These are phyloP conservation scores for Euphrasia arctica DNA, from an alignment of 305 asterid genomes.

Conservation along the genomic window DNA sequence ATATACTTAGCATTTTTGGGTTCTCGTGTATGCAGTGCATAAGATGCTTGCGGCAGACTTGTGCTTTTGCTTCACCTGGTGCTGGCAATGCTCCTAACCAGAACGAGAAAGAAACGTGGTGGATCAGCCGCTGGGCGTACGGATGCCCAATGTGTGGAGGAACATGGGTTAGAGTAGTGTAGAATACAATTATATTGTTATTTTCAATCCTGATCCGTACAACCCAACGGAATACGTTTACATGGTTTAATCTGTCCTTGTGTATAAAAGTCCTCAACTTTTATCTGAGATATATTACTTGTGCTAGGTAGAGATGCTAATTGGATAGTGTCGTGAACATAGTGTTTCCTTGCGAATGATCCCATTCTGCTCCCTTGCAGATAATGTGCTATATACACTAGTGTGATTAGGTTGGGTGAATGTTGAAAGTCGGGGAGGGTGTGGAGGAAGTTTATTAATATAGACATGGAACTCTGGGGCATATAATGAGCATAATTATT, in stretches of 20 bases:
- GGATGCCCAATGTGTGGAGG: conserved; percentile 99
- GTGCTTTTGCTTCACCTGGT: conserved; percentile 79
- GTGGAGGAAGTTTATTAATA: not conserved
- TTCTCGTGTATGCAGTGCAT: conserved; percentile 64
- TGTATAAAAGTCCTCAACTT: conserved; percentile 11
- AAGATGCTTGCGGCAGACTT: conserved; percentile 96
- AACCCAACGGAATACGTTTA: not conserved
- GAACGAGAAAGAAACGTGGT: conserved; percentile 82
- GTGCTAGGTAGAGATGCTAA: conserved; percentile 4
- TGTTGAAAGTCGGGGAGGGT: not conserved
- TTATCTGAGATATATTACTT: not conserved
- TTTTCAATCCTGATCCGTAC: conserved; percentile 3
- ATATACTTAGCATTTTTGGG: not conserved
- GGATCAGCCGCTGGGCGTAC: conserved; percentile 94
- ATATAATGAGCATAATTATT: too few relatives aligned
- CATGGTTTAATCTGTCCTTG: not conserved
- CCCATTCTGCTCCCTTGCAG: not conserved
- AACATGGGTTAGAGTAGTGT: conserved; percentile 92
- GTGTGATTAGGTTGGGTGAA: not conserved
- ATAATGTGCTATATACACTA: too few relatives aligned
- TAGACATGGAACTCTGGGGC: not conserved
- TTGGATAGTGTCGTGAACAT: not conserved
- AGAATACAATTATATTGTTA: conserved; percentile 17
- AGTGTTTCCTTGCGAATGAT: not conserved
- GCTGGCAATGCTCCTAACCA: conserved; percentile 40